These are phyloP conservation scores for Penicillium oxalicum DNA, from an alignment of 2,329 filamentous ascomycete genomes.

Conservation along the genomic window DNA sequence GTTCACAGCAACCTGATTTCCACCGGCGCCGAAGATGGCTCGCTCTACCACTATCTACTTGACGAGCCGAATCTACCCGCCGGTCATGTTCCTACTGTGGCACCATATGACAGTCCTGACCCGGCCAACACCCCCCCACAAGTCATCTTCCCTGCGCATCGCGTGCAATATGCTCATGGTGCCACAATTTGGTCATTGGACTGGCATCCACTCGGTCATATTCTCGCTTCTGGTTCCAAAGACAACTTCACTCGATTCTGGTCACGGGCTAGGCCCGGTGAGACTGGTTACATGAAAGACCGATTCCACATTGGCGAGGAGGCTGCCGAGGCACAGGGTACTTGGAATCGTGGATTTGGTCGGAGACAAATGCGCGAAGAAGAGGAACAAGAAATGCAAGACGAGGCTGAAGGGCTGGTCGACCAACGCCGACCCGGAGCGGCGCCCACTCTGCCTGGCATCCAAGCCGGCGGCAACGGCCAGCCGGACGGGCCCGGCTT, in stretches of 20 bases:
- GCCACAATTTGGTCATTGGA: conserved; percentile 96
- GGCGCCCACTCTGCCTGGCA: conserved; percentile 45
- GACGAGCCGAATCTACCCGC: conserved; percentile 85
- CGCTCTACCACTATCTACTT: conserved; percentile 88
- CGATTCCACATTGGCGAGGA: conserved; percentile 92
- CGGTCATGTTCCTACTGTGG: conserved; percentile 64
- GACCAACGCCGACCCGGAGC: conserved; percentile 76
- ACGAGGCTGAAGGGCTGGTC: conserved; percentile 85
- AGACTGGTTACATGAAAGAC: conserved; percentile 78
- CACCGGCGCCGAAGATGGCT: conserved; percentile 83
- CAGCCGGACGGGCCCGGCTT: conserved; percentile 41
- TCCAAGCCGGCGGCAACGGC: conserved; percentile 50
- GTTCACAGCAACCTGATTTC: conserved; percentile 83
- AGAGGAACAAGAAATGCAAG: conserved; percentile 87
- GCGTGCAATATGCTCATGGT: conserved; percentile 79
- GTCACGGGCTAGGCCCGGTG: conserved; percentile 83
- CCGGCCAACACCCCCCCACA: conserved; percentile 74
- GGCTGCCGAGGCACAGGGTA: conserved; percentile 90
- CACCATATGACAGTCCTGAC: conserved; percentile 80
- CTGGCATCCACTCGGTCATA: conserved; percentile 95
- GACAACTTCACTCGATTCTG: conserved; percentile 96
- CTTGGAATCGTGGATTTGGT: conserved; percentile 75
- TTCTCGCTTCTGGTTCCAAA: conserved; percentile 91
- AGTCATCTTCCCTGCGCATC: conserved; percentile 87
- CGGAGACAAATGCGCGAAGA: conserved; percentile 78